Percentiles rank a stretch among this genome's conserved stretches.
phyloP scores from a whole-genome alignment of 148 eudicot genomes.

The Euryodendron excelsum region DNA sequence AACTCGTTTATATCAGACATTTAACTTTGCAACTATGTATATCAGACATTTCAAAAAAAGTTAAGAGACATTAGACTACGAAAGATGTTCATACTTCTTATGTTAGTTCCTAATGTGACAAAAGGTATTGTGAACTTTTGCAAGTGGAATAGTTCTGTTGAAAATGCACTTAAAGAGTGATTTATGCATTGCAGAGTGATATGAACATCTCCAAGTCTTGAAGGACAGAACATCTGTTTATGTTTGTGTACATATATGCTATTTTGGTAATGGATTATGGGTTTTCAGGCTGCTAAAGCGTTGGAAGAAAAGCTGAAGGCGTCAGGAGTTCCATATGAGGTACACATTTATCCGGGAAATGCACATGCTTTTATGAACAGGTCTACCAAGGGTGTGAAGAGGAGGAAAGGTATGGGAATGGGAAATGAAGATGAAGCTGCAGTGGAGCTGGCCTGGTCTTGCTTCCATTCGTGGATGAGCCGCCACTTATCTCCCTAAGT shows the following conservation, averaged over 20 bases:
- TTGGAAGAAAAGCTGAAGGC: slow-evolving; percentile 82
- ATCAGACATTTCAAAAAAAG: too few relatives aligned
- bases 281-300: slow-evolving; percentile 71
- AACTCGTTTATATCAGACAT: too few relatives aligned
- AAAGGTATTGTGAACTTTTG: not conserved
- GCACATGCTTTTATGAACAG: slow-evolving; percentile 88
- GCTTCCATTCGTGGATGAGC: slow-evolving; percentile 82
- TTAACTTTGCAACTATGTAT: too few relatives aligned
- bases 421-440: slow-evolving; percentile 62
- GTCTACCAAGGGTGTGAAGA: slow-evolving; percentile 68
- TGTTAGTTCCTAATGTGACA: not conserved
- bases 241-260: too few relatives aligned
- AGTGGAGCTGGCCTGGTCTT: slow-evolving; percentile 84
- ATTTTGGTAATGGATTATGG: not conserved
- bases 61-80: not conserved
- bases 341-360: slow-evolving; percentile 64
- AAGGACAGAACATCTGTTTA: too few relatives aligned
- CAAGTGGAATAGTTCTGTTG: too few relatives aligned
- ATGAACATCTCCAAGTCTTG: not conserved
- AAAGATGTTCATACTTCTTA: not conserved
- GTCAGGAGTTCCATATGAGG: slow-evolving; percentile 68
- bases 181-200: not conserved
- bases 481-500: slow-evolving; percentile 47
- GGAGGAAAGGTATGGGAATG: slow-evolving; percentile 84
- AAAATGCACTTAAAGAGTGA: too few relatives aligned